Evolutionary conservation across 2,329 filamentous ascomycete genomes (phyloP).

Genomic region (Epichloe typhina): DNA sequence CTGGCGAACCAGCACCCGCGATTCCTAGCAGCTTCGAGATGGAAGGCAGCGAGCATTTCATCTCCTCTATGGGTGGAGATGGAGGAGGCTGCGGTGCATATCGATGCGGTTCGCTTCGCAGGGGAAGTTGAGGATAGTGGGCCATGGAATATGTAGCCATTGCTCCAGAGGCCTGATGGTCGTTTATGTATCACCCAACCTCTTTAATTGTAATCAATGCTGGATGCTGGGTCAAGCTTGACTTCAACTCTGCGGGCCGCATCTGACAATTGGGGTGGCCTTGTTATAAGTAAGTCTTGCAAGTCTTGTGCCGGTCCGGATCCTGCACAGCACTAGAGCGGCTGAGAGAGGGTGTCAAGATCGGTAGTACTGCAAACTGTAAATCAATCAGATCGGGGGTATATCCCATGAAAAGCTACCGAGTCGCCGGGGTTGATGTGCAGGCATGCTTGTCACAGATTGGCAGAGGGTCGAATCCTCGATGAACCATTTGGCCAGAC

Average conservation of each 20-base stretch:
- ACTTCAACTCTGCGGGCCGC: background rate
- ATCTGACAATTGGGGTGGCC: constrained; percentile 5
- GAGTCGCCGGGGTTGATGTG: background rate
- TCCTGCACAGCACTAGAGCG: constrained; percentile 2
- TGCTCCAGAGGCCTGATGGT: background rate
- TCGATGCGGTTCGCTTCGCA: constrained; percentile 13
- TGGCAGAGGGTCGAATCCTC: constrained; percentile 9
- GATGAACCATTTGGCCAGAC: constrained; percentile 3
- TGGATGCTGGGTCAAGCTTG: background rate
- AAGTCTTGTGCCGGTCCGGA: background rate
- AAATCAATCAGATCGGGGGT: constrained; percentile 13
- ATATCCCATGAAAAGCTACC: constrained; percentile 8
- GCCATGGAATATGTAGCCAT: constrained; percentile 15
- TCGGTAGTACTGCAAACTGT: constrained; percentile 1
- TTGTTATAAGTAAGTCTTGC: constrained; percentile 9
- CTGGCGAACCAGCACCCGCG: constrained; percentile 56
- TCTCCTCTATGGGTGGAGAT: constrained; percentile 63
- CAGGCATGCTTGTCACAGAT: constrained; percentile 10
- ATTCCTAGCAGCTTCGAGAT: constrained; percentile 83
- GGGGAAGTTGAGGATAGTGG: constrained; percentile 16
- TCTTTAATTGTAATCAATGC: background rate
- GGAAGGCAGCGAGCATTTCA: constrained; percentile 78
- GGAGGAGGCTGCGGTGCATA: constrained; percentile 51
- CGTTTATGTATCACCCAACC: background rate
- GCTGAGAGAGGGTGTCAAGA: background rate